Evolutionary conservation across 768 basidiomycete genomes (phyloP), one percentile per base, ranked within the genome.

Genomic region (Pleurotus platypus): DNA sequence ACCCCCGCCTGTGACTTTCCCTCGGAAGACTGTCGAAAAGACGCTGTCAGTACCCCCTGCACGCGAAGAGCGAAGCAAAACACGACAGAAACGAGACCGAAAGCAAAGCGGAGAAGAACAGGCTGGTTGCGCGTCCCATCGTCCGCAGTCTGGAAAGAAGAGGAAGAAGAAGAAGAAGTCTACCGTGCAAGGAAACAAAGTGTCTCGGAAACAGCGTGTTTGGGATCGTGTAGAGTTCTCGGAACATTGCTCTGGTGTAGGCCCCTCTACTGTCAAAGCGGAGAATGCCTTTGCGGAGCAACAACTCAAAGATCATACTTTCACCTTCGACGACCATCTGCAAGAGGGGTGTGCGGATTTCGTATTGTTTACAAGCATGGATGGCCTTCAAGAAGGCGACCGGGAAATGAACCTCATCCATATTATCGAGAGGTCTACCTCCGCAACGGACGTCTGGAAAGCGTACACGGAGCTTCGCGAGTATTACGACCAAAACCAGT

Each of bases 401-500:
- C 39, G 57, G 55, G 9, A 49, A 58, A 59, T 65, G 37, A 49
- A 50, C 49, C 59, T 67, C 49, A 58, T 65, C 22, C 61, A 48
- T 22, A 61, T 56, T 38, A 50, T 72, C 24, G 61, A 62, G 27
- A 55, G 45, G 5, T 69, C 68, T 7, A 43, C 60, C 4, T 64
- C 60, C 12, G 60, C 55, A 26, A 53, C 51, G 57, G 67, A 74
- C 18, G 76, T 69, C 5, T 80, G 78, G 78, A 60, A 69, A n/a
- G 72, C 77, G 22, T 79, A 79, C 59, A 64, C 68, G 15, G 65
- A 62, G 40, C 72, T 80, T 51, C 64, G 70, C 63, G 63, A 65
- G 37, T 65, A 66, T 49, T 63, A 58, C 61, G 63, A 54, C 55
- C 64, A 51, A 42, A 61, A 46, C 58, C 62, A 54, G 55, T 24